These are phyloP conservation scores for Rhipidocladum racemiflorum DNA, from an alignment of 176 grass and related monocot genomes.

Conservation along the genomic window DNA sequence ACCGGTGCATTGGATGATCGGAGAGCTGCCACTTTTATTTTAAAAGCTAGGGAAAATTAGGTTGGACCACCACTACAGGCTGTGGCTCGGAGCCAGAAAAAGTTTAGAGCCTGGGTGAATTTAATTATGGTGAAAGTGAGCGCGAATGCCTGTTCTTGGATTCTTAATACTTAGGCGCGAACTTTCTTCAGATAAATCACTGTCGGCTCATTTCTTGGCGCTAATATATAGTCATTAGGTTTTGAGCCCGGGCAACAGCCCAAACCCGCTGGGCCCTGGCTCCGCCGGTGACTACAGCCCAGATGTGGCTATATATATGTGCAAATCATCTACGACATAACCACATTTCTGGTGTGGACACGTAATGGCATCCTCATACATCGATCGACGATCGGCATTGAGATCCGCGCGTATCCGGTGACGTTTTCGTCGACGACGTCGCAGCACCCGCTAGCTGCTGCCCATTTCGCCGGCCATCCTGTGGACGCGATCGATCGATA, in stretches of 20 bases:
- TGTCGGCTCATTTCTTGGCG: too few relatives aligned
- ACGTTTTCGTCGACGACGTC: conserved; percentile 3
- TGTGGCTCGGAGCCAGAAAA: too few relatives aligned
- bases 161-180: too few relatives aligned
- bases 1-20: neutral
- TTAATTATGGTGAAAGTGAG: too few relatives aligned
- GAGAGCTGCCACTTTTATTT: neutral
- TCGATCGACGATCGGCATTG: neutral
- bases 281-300: too few relatives aligned
- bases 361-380: neutral
- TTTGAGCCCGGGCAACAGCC: too few relatives aligned
- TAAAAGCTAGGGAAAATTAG: neutral
- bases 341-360: neutral
- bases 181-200: too few relatives aligned
- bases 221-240: too few relatives aligned
- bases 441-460: neutral
- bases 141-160: too few relatives aligned
- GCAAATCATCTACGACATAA: neutral
- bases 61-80: too few relatives aligned
- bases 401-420: neutral
- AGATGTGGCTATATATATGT: neutral
- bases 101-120: too few relatives aligned
- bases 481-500: neutral
- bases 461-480: conserved; percentile 33
- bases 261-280: too few relatives aligned